Evolutionary conservation across 2,329 filamentous ascomycete species (phyloP).

Genomic region (Ceratocystis cubensis): DNA sequence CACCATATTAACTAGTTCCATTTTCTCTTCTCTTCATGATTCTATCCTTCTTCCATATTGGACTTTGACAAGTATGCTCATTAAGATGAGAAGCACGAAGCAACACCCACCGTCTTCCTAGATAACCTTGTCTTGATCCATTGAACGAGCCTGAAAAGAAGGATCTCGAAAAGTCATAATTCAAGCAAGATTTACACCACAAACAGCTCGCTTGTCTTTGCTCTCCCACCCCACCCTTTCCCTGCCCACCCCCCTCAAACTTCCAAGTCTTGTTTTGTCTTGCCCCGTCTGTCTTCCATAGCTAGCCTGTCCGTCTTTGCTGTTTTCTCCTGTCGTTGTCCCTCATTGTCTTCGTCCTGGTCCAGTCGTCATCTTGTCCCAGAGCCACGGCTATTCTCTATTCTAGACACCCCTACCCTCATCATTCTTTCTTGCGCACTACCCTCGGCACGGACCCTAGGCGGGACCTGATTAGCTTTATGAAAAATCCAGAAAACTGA

Average conservation of each 20-base stretch:
- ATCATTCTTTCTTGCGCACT: background rate
- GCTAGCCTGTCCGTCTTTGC: background rate
- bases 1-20: background rate
- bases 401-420: background rate
- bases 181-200: background rate
- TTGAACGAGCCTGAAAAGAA: background rate
- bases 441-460: background rate
- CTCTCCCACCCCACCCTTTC: background rate
- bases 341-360: background rate
- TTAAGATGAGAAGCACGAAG: background rate
- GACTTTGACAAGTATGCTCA: background rate
- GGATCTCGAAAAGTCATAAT: background rate
- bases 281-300: background rate
- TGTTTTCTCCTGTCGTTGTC: background rate
- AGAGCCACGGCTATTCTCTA: background rate
- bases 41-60: background rate
- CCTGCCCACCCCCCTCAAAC: background rate
- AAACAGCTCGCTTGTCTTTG: background rate
- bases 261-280: background rate
- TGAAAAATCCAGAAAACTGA: background rate
- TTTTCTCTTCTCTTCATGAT: too few relatives aligned
- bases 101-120: background rate
- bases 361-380: conserved; percentile 9
- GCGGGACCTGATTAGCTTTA: conserved; percentile 2
- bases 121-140: conserved; percentile 3